Conservation (phyloP, 2,329 filamentous ascomycete genomes). For the Cercospora berteroae region DNA sequence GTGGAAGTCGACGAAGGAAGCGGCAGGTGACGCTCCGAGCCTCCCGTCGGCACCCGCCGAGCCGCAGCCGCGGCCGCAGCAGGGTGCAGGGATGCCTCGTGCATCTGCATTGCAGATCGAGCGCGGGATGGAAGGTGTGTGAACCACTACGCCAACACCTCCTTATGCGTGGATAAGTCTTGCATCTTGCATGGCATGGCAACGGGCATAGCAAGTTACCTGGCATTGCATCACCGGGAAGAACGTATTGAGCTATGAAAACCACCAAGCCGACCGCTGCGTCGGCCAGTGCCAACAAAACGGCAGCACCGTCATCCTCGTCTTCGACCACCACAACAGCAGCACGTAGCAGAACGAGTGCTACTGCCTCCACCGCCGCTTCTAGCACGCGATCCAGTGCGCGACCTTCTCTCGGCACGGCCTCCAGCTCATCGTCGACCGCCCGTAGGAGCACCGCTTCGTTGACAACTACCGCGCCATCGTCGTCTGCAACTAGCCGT, state of each 20-base stretch:
- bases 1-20: neutral
- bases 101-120: neutral
- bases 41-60: no score
- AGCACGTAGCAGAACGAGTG: neutral
- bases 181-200: neutral
- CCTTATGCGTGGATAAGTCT: neutral
- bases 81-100: neutral
- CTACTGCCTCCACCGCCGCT: constrained; percentile 5
- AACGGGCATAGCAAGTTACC: neutral
- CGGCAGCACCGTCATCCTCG: constrained; percentile 2
- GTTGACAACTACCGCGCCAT: neutral
- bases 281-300: constrained; percentile 9
- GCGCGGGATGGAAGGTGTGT: constrained; percentile 12
- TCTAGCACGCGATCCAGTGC: constrained; percentile 6
- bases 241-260: constrained; percentile 1
- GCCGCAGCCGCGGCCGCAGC: no score
- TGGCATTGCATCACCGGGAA: neutral
- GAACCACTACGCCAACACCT: constrained; percentile 21
- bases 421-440: neutral
- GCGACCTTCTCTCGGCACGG: neutral
- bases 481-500: neutral
- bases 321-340: constrained; percentile 3
- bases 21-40: neutral
- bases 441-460: constrained; percentile 1
- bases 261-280: neutral